These are phyloP conservation scores for Pseudopyrenochaeta lycopersici DNA, from an alignment of 2,329 filamentous ascomycete species.

Conservation along the genomic window DNA sequence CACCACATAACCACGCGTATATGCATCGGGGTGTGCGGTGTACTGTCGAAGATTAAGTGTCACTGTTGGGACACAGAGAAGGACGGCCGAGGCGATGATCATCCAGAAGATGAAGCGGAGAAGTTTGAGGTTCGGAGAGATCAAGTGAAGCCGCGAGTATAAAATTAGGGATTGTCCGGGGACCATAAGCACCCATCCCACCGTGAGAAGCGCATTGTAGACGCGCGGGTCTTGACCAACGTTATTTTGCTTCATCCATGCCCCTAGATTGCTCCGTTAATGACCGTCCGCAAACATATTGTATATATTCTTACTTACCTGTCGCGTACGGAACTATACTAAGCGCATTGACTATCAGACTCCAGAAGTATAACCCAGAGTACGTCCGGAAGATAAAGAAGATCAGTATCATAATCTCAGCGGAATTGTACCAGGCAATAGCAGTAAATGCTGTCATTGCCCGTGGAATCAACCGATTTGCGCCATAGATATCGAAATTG, in stretches of 20 bases:
- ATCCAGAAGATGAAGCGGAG: constrained; percentile 58
- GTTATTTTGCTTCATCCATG: too few relatives aligned
- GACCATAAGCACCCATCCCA: constrained; percentile 67
- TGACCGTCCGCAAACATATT: too few relatives aligned
- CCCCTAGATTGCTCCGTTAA: too few relatives aligned
- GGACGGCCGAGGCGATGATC: constrained; percentile 54
- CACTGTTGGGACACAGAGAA: constrained; percentile 59
- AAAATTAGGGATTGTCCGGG: constrained; percentile 68
- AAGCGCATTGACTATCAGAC: constrained; percentile 12
- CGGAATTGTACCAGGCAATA: constrained; percentile 28
- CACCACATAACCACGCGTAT: constrained; percentile 19
- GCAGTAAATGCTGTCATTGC: constrained; percentile 17
- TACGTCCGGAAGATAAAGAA: constrained; percentile 22
- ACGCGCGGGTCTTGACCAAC: too few relatives aligned
- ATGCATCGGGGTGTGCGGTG: constrained; percentile 12
- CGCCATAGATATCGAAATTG: too few relatives aligned
- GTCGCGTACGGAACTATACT: constrained; percentile 17
- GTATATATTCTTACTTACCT: too few relatives aligned
- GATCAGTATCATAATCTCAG: constrained; percentile 26
- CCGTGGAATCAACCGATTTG: too few relatives aligned
- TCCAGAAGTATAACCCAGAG: constrained; percentile 27
- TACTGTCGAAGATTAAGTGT: constrained; percentile 39
- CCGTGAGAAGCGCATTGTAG: too few relatives aligned
- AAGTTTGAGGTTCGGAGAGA: constrained; percentile 6
- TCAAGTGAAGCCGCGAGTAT: constrained; percentile 59